Conservation (phyloP, 2,329 filamentous ascomycete genomes). For the Sclerotiophoma versabilis region DNA sequence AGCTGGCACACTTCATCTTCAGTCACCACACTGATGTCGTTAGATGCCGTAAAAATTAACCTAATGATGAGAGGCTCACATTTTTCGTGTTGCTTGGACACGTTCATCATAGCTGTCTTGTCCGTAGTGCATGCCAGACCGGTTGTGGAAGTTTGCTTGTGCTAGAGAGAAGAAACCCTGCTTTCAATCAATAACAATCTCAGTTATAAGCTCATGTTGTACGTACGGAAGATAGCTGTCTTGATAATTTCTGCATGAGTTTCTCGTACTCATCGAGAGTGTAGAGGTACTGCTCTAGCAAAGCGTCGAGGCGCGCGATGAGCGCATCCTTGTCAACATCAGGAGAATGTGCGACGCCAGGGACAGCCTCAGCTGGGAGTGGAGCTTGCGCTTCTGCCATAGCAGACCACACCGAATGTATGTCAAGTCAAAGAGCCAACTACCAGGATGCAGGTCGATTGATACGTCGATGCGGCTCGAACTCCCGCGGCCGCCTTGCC, state of each 20-base stretch:
- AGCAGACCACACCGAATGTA: not conserved
- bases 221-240: constrained; percentile 62
- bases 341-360: too few species aligned
- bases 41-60: not conserved
- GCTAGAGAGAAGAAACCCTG: constrained; percentile 64
- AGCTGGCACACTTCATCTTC: constrained; percentile 10
- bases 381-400: not conserved
- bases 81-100: constrained; percentile 67
- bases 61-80: constrained; percentile 53
- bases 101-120: constrained; percentile 75
- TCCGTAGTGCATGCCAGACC: constrained; percentile 69
- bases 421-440: not conserved
- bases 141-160: constrained; percentile 77
- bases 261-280: constrained; percentile 72
- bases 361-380: too few species aligned
- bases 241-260: constrained; percentile 63
- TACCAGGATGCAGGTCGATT: not conserved
- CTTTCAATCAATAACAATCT: not conserved
- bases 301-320: constrained; percentile 62
- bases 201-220: too few species aligned
- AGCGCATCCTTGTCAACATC: constrained; percentile 34
- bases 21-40: not conserved
- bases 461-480: not conserved
- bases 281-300: constrained; percentile 70
- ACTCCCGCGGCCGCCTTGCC: constrained; percentile 27